Base-by-base conservation (phyloP, 306 rosid genomes). In the Comarum palustre region DNA sequence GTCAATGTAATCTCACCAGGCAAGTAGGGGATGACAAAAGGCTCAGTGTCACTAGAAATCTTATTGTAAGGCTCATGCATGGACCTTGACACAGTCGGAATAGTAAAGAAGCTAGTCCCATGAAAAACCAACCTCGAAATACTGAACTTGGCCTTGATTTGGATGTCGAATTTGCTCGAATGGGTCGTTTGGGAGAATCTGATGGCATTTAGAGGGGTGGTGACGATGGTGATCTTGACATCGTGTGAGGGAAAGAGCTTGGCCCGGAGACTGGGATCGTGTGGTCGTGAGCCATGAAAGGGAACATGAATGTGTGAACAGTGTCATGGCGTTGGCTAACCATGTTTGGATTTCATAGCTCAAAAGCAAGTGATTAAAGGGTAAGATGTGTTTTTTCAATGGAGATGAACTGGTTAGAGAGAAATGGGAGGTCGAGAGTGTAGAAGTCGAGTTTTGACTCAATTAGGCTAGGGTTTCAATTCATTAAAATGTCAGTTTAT, bases 121-220 rank as follows among this genome's bases (percentile, higher is more conserved):
- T 82, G 84, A 32, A 92, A 92, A 50, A 74, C 79, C 17, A 90
- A 51, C 80, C 87, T 78, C 0, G 95, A 96, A 64, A 90, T 85
- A 0, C 78, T 76, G 20, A 78, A 62, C 29, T 85, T 87, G 0
- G 6, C 39, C 41, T 36, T 36, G 41, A 36, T 36, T 36, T 36
- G 41, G 41, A 36, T 36, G 41, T 36, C 6, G 41, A 36, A 36
- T 36, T 36, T 36, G 41, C 8, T 36, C 8, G 41, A 36, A 1
- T 2, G 70, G 11, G 76, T 48, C 0, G 75, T 16, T 58, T 65
- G 41, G 14, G 72, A 25, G n/a, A 87, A 68, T 8, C 31, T n/a
- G 22, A 45, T 36, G 16, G 72, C 75, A 22, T 58, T 81, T 39
- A 24, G 57, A 0, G 81, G 69, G 50, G 80, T 84, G 13, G 82